Base-by-base conservation (phyloP, 148 eudicot species). In the Pouteria glomerata region DNA sequence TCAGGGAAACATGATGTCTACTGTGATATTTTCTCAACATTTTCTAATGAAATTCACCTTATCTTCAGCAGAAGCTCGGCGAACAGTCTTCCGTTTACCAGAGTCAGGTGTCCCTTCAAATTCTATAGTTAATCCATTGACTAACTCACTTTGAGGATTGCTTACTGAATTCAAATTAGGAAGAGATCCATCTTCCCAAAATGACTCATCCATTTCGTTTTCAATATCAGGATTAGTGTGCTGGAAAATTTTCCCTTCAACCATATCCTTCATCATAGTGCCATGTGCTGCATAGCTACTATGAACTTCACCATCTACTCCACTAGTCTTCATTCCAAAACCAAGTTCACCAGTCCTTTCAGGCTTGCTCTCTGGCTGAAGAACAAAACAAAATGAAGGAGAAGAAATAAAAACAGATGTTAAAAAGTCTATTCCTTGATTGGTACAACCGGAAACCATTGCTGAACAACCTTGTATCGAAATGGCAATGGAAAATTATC, bases 31-130 rank as follows among this genome's bases (percentile, higher is more conserved):
- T n/a, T n/a, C n/a, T n/a, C n/a, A n/a, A n/a, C n/a, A 44, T 16
- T 13, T 6, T 39, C 24, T 57, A 47, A 42, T 31, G n/a, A 26
- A 47, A 24, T 56, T 61, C 71, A 95, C 99, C 97, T 90, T 95
- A 68, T 95, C 97, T 83, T 89, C 82, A 31, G 96, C 96, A 77
- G 99, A 85, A 57, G 86, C 90, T 77, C 97, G 82, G 16, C 89
- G 82, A 24, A 87, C 57, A 29, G 82, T 76, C 83, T 90, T 95
- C 70, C 83, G 81, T 58, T 84, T 86, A 24, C 82, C 77, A 4
- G 82, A 74, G 45, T 76, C 90, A 37, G 91, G 97, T 44, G 80
- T 77, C 50, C 80, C 80, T 50, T 88, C 88, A 44, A 95, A 88
- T 68, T 95, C 94, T 76, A 95, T 83, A 11, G 88, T 86, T 33